Base-by-base conservation (phyloP, 2,329 filamentous ascomycete species). In the Diaporthe humulicola region DNA sequence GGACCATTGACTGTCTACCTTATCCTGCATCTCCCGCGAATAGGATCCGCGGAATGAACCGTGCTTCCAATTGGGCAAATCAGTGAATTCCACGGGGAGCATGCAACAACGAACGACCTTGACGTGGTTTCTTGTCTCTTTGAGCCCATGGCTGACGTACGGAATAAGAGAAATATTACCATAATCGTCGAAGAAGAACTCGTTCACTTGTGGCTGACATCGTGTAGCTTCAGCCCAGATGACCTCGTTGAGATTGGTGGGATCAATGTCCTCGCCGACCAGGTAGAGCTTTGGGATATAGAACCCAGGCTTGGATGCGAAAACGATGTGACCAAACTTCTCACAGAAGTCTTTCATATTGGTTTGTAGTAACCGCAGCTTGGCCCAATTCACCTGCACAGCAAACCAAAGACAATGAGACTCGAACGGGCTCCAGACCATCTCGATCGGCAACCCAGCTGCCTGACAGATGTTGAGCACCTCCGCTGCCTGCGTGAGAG, bases 291-390 rank as follows among this genome's bases (percentile, higher is more conserved):
- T 56, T 0, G 52, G 52, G 25, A 56, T 56, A 7, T 56, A 56
- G 15, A 56, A 56, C 8, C 52, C 52, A 30, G 52, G 52, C 52
- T 56, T 56, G 14, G 28, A 30, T 2, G 52, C 52, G 15, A 56
- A 56, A 33, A 56, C 28, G 28, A 28, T 33, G 14, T 30, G 25
- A 28, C 52, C 52, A 56, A 56, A 25, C 28, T 30, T 56, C 28
- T 56, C 52, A 28, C 52, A 56, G 25, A 56, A 56, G 52, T 56
- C 52, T 15, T 56, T 56, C 52, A 56, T 30, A 28, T 56, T 56
- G 28, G 25, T 56, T 4, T 19, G 25, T 19, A 56, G 5, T 15
- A 28, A 25, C 15, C 52, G 52, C 52, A 56, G 22, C 28, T 56
- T 56, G 6, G 28, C 8, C 52, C 25, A 30, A 10, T 56, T 30